Conservation (phyloP, 2,329 filamentous ascomycete species). For the Gyromitra esculenta region DNA sequence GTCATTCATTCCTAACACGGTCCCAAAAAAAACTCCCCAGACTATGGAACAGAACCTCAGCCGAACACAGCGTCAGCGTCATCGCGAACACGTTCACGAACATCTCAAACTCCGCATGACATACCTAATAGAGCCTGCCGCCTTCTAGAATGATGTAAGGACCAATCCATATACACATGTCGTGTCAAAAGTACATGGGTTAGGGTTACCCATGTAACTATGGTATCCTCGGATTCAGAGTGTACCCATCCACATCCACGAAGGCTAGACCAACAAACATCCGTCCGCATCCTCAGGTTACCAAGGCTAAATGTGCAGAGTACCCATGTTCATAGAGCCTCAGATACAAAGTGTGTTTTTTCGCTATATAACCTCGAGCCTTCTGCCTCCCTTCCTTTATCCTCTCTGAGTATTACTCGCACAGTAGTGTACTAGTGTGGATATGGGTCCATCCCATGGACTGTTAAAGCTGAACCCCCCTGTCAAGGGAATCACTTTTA, state of each 20-base stretch:
- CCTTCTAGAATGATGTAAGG: no score
- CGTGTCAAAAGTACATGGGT: not conserved
- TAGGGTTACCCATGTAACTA: not conserved
- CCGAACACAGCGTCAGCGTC: no score
- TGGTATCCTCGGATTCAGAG: not conserved
- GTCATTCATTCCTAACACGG: no score
- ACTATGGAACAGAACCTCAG: no score
- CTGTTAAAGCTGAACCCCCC: no score
- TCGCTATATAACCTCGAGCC: not conserved
- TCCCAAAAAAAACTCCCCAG: no score
- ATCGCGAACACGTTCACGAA: no score
- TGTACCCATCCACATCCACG: not conserved
- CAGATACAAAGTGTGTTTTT: not conserved
- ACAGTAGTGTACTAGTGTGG: no score
- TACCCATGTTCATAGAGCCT: not conserved
- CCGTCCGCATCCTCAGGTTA: not conserved
- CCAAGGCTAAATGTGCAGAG: not conserved
- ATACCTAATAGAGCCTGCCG: no score
- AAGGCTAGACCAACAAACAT: not conserved
- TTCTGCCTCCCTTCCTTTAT: not conserved
- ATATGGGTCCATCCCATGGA: not conserved
- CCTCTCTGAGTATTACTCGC: not conserved
- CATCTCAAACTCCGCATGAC: no score
- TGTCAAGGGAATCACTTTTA: no score
- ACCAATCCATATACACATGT: no score